Percentiles rank a stretch among this genome's conserved stretches.
Conservation (phyloP, 495 filamentous ascomycete genomes). For the Aspergillus affinis region DNA sequence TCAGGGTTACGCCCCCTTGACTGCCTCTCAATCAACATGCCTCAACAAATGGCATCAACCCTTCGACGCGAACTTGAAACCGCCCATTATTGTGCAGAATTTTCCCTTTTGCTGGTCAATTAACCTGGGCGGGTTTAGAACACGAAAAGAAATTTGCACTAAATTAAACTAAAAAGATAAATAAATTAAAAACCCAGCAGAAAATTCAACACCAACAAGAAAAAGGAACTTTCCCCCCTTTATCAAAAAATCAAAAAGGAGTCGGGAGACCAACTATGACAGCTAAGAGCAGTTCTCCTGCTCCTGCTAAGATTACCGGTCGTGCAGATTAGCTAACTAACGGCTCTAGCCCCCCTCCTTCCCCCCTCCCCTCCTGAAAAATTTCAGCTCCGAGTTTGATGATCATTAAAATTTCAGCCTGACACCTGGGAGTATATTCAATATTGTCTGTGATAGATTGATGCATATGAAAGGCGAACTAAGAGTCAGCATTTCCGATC, state of each 20-base stretch:
- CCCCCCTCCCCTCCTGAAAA: too few relatives aligned
- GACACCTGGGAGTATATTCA: too few relatives aligned
- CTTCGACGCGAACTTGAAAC: not conserved
- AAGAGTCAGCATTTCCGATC: too few relatives aligned
- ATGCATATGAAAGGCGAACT: too few relatives aligned
- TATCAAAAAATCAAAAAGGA: not conserved
- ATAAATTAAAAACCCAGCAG: not conserved
- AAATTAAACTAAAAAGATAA: not conserved
- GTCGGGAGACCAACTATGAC: slow-evolving; percentile 2
- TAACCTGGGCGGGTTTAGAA: not conserved
- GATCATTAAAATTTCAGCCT: too few relatives aligned
- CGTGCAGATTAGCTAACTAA: slow-evolving; percentile 6
- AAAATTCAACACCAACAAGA: too few relatives aligned
- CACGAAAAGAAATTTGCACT: not conserved
- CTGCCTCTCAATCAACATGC: too few relatives aligned
- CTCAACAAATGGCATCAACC: not conserved
- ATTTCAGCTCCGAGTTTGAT: too few relatives aligned
- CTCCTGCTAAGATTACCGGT: not conserved
- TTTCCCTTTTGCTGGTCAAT: not conserved
- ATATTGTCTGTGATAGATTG: not conserved
- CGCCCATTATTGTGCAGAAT: not conserved
- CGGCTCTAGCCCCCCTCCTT: not conserved
- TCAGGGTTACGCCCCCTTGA: slow-evolving; percentile 1
- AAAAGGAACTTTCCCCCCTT: not conserved
- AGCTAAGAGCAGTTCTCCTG: slow-evolving; percentile 2